These are phyloP conservation scores for Clonostachys rosea DNA, from an alignment of 2,329 filamentous ascomycete species.

Conservation along the genomic window DNA sequence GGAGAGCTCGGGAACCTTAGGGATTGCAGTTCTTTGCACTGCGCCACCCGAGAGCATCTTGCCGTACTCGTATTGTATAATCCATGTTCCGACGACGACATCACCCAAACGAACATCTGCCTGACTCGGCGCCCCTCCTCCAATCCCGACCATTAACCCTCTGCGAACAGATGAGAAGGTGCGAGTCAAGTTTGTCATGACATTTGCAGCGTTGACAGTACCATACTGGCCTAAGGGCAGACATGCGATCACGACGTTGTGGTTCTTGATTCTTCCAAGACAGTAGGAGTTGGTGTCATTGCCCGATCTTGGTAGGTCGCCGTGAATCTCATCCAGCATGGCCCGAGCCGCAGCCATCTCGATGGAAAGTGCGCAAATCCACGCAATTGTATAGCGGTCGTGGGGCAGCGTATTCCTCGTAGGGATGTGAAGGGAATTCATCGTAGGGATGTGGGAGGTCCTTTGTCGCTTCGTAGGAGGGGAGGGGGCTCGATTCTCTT, in stretches of 20 bases:
- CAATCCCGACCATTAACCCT: constrained; percentile 16
- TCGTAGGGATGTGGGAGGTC: no score
- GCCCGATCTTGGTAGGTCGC: background rate
- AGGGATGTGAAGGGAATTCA: no score
- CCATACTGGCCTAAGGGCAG: no score
- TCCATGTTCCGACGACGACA: constrained; percentile 10
- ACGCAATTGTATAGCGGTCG: constrained; percentile 9
- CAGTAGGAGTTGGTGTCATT: constrained; percentile 16
- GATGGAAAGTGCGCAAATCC: constrained; percentile 14
- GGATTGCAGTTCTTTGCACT: background rate
- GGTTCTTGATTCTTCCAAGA: constrained; percentile 12
- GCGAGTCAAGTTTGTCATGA: constrained; percentile 4
- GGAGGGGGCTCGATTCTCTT: background rate
- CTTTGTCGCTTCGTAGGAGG: background rate
- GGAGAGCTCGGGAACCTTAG: background rate
- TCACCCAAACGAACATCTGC: constrained; percentile 12
- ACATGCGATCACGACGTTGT: constrained; percentile 18
- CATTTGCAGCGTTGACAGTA: constrained; percentile 6
- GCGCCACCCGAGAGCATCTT: constrained; percentile 4
- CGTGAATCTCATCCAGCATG: constrained; percentile 12
- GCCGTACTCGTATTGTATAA: constrained; percentile 12
- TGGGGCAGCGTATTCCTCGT: background rate
- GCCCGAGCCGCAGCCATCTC: constrained; percentile 15
- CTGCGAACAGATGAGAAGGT: constrained; percentile 7
- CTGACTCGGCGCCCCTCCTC: constrained; percentile 13